Base-by-base conservation (phyloP, 768 basidiomycete species). In the Russula sp. region DNA sequence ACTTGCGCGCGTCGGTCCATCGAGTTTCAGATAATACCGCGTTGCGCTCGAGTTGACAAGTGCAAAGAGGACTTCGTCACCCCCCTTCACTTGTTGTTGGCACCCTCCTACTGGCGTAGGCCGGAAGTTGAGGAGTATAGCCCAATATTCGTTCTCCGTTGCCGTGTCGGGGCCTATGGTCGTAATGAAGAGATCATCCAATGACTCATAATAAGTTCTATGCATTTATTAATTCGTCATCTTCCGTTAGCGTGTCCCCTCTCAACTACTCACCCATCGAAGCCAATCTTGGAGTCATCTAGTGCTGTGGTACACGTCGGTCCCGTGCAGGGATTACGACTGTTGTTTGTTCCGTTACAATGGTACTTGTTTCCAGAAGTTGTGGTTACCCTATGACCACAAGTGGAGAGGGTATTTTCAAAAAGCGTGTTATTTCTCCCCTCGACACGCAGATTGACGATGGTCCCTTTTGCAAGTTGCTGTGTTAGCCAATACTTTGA, bases 271-370 rank as follows among this genome's bases (percentile, higher is more conserved):
- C 42, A 42, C 53, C 25, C 53, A n/a, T 54, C 53, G 25, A 54
- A 54, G 25, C 25, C 39, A 9, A 54, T 42, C 2, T 6, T 16
- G 7, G 77, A 79, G 67, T 77, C 76, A 48, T 75, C 78, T 18
- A 81, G 71, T 13, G 79, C 80, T 45, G 73, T 75, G 7, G 75
- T 79, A 51, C 73, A 73, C 0, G 78, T 79, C 10, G 78, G 73
- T 4, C 76, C 77, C 3, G 77, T 75, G 22, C 56, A 53, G 7
- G 67, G 68, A 50, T 78, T 74, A 0, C 60, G 66, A 13, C 68
- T 49, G 50, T 73, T 65, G 61, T 80, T 80, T 14, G 76, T 77
- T 10, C 79, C 79, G 66, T 80, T 76, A 68, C 79, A 80, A 46
- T 73, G 76, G 56, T 75, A 75, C 9, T 68, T 75, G 4, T 74